Evolutionary conservation across 495 filamentous ascomycete species (phyloP).

Genomic region (Geoglossum glabrum): DNA sequence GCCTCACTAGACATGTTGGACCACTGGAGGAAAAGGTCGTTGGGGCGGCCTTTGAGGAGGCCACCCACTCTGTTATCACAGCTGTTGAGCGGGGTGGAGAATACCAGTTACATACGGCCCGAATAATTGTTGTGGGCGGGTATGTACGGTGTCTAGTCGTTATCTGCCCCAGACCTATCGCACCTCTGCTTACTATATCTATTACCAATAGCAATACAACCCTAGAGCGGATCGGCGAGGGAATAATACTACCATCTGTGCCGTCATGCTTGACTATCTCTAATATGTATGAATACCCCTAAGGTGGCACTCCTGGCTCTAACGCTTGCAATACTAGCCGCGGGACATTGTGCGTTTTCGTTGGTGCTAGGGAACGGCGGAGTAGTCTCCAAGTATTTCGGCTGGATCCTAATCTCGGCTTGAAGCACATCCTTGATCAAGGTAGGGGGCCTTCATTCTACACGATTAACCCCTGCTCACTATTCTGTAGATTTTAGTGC

Average conservation of each 20-base stretch:
- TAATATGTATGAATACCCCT: background rate
- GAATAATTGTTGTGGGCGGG: background rate
- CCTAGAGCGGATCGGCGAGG: background rate
- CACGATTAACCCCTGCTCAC: background rate
- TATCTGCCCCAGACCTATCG: background rate
- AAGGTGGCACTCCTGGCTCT: background rate
- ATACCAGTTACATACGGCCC: background rate
- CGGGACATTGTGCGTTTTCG: background rate
- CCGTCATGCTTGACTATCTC: background rate
- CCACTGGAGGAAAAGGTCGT: conserved; percentile 1
- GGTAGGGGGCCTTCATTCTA: background rate
- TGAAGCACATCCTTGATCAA: background rate
- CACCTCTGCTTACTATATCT: background rate
- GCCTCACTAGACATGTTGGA: background rate
- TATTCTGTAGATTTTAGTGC: background rate
- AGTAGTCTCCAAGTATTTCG: background rate
- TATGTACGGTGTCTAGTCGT: background rate
- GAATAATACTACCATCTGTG: background rate
- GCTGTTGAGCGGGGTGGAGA: background rate
- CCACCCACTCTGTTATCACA: background rate
- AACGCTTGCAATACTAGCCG: background rate
- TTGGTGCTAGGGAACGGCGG: background rate
- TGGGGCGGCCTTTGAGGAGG: background rate
- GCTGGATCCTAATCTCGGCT: background rate
- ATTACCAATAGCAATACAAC: background rate